A percentile compares a stretch with the other conserved stretches of the same genome.
These are phyloP conservation scores for Penicillium sp. DNA, from an alignment of 2,329 filamentous ascomycete genomes.

Conservation along the genomic window DNA sequence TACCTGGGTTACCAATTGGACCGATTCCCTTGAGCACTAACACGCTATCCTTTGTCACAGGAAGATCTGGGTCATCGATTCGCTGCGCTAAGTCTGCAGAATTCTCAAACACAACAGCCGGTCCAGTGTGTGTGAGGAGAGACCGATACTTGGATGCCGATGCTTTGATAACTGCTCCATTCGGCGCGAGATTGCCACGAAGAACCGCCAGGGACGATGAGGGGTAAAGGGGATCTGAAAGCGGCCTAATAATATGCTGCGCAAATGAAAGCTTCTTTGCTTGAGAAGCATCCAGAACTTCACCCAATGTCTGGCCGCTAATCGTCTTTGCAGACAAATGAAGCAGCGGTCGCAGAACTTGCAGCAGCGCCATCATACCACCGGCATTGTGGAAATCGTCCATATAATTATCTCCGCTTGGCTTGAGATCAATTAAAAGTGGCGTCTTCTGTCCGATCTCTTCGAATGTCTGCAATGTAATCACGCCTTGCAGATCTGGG, in stretches of 20 bases:
- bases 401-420: constrained; percentile 52
- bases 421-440: constrained; percentile 49
- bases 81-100: constrained; percentile 44
- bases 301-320: constrained; percentile 46
- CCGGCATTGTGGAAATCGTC: constrained; percentile 52
- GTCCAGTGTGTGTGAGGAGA: constrained; percentile 44
- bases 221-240: constrained; percentile 44
- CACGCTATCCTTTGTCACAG: constrained; percentile 44
- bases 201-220: constrained; percentile 45
- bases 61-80: constrained; percentile 44
- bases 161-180: constrained; percentile 49
- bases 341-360: constrained; percentile 45
- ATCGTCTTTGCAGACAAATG: constrained; percentile 46
- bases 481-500: constrained; percentile 43
- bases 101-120: constrained; percentile 48
- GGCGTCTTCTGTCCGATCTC: constrained; percentile 47
- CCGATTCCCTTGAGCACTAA: constrained; percentile 49
- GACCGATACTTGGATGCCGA: constrained; percentile 47
- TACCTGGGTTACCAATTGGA: constrained; percentile 49
- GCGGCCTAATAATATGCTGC: constrained; percentile 41
- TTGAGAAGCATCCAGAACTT: constrained; percentile 41
- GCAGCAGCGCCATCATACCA: constrained; percentile 48
- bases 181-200: constrained; percentile 46
- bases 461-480: constrained; percentile 46
- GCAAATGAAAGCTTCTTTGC: constrained; percentile 42